A percentile compares a stretch with the other conserved stretches of the same genome.
Conservation (phyloP, 345 rosid species). For the Citrus mangshanensis region DNA sequence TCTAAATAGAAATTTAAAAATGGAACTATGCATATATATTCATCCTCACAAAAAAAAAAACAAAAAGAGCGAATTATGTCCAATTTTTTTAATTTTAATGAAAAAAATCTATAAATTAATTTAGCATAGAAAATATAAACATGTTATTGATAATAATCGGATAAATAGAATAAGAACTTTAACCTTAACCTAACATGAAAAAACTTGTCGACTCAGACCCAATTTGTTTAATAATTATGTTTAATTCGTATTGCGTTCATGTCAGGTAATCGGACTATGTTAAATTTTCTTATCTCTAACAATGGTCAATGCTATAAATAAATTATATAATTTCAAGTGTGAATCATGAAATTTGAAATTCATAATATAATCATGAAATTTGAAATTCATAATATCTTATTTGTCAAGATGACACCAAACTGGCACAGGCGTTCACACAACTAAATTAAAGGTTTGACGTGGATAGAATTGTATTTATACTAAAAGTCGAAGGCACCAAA, state of each 20-base stretch:
- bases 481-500: background rate
- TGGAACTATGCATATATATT: no score
- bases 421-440: background rate
- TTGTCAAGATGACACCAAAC: background rate
- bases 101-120: no score
- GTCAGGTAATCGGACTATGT: accelerated
- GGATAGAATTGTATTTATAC: background rate
- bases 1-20: no score
- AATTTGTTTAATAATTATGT: accelerated
- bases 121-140: no score
- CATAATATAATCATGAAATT: background rate
- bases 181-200: no score
- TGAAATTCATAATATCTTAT: background rate
- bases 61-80: no score
- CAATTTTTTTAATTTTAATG: no score
- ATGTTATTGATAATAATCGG: no score
- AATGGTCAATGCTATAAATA: background rate
- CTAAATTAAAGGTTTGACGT: background rate
- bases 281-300: no score
- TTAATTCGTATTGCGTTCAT: accelerated
- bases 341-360: background rate
- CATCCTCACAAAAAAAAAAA: no score
- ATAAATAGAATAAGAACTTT: no score
- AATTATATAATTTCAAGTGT: background rate
- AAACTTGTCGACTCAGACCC: accelerated